phyloP scores from a whole-genome alignment of 108 stramenopile genomes.

The Nitzschia sp. region DNA sequence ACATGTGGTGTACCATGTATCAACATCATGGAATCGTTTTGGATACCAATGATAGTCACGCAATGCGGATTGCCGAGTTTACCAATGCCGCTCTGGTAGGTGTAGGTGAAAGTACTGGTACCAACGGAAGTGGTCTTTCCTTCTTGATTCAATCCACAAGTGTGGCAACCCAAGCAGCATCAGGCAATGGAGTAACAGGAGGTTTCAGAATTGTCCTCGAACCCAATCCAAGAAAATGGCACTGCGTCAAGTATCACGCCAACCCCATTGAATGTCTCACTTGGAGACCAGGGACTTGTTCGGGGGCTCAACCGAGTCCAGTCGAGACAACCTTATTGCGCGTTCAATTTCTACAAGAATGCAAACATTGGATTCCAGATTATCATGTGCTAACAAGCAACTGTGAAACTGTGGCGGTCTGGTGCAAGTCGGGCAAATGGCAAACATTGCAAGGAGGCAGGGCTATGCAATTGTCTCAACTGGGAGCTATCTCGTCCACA shows the following conservation, averaged over 20 bases:
- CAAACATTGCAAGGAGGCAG: constrained; percentile 17
- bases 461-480: neutral
- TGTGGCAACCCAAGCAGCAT: constrained; percentile 9
- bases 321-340: constrained; percentile 7
- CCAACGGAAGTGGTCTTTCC: constrained; percentile 6
- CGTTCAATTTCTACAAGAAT: constrained; percentile 29
- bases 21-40: constrained; percentile 58
- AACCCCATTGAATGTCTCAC: constrained; percentile 12
- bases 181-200: constrained; percentile 8
- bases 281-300: constrained; percentile 38
- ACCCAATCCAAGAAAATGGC: constrained; percentile 30
- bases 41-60: neutral
- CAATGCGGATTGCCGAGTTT: constrained; percentile 40
- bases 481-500: neutral
- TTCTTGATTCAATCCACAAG: constrained; percentile 5
- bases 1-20: constrained; percentile 41
- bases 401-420: constrained; percentile 51
- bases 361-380: constrained; percentile 1
- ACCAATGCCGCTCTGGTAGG: constrained; percentile 29
- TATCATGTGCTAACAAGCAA: constrained; percentile 42
- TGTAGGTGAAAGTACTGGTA: neutral
- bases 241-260: constrained; percentile 41
- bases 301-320: constrained; percentile 8
- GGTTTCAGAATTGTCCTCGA: constrained; percentile 14
- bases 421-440: constrained; percentile 46